Evolutionary conservation across 169 alveolate genomes (phyloP).

Genomic region (Plasmodium malariae): DNA sequence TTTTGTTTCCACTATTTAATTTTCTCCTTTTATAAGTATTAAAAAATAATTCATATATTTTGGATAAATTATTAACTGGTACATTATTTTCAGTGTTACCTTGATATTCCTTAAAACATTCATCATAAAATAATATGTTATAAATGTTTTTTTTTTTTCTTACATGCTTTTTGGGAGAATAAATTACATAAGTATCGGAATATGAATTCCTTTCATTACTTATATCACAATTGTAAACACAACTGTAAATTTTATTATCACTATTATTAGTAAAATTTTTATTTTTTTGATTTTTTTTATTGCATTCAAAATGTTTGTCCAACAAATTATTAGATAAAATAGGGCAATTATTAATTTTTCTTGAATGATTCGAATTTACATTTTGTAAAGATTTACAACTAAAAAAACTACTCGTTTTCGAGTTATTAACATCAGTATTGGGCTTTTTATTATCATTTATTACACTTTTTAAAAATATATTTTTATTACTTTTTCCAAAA

Average conservation of each 20-base stretch:
- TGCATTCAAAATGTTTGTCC: neutral
- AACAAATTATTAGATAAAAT: neutral
- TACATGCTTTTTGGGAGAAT: slow-evolving; percentile 8
- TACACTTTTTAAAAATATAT: slow-evolving; percentile 11
- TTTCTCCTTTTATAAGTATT: slow-evolving; percentile 39
- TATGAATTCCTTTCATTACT: slow-evolving; percentile 30
- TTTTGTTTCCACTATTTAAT: slow-evolving; percentile 11
- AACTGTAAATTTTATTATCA: slow-evolving; percentile 34
- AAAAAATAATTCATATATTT: slow-evolving; percentile 23
- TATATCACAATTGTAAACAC: neutral
- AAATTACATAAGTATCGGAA: slow-evolving; percentile 66
- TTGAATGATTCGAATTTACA: slow-evolving; percentile 18
- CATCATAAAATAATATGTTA: slow-evolving; percentile 32
- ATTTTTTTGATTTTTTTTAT: slow-evolving; percentile 13
- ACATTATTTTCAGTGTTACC: slow-evolving; percentile 23
- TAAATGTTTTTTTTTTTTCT: slow-evolving; percentile 28
- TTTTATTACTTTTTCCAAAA: slow-evolving; percentile 13
- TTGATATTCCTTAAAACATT: slow-evolving; percentile 21
- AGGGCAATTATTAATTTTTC: neutral
- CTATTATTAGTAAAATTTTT: slow-evolving; percentile 25
- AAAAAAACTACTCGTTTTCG: slow-evolving; percentile 45
- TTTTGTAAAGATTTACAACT: slow-evolving; percentile 40
- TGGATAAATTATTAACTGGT: slow-evolving; percentile 3
- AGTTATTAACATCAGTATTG: slow-evolving; percentile 22
- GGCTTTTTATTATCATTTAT: neutral